Evolutionary conservation across 2,329 filamentous ascomycete species (phyloP).

Genomic region (Phialophora macrospora): DNA sequence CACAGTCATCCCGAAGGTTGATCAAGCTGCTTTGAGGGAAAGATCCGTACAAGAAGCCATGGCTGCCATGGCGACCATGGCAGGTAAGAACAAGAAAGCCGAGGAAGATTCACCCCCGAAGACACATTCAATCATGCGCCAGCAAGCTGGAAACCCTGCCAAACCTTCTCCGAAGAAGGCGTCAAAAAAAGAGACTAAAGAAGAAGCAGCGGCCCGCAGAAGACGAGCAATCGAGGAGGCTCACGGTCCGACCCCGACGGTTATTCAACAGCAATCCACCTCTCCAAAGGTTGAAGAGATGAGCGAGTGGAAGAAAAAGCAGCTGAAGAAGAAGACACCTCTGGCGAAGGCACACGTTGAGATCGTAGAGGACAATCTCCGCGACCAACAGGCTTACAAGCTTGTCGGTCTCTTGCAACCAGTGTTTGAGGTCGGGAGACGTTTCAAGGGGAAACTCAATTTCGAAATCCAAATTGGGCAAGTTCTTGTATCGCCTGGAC

Average conservation of each 20-base stretch:
- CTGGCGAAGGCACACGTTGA: slow-evolving; percentile 27
- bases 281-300: slow-evolving; percentile 17
- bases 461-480: slow-evolving; percentile 49
- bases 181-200: slow-evolving; percentile 22
- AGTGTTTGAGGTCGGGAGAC: slow-evolving; percentile 44
- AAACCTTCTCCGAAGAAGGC: slow-evolving; percentile 19
- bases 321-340: slow-evolving; percentile 25
- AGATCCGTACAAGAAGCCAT: slow-evolving; percentile 17
- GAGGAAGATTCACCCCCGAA: slow-evolving; percentile 13
- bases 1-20: slow-evolving; percentile 11
- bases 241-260: slow-evolving; percentile 21
- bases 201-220: slow-evolving; percentile 21
- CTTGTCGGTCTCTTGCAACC: slow-evolving; percentile 43
- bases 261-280: neutral
- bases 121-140: slow-evolving; percentile 33
- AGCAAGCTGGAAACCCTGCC: slow-evolving; percentile 33
- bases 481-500: slow-evolving; percentile 41
- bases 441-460: slow-evolving; percentile 44
- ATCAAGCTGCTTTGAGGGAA: slow-evolving; percentile 21
- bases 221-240: slow-evolving; percentile 27
- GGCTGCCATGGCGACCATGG: slow-evolving; percentile 15
- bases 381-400: slow-evolving; percentile 33
- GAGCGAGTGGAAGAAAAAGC: slow-evolving; percentile 29
- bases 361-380: slow-evolving; percentile 15
- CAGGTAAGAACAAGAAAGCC: slow-evolving; percentile 25